Base-by-base conservation (phyloP, 495 filamentous ascomycete genomes). In the Xeromyces bisporus region DNA sequence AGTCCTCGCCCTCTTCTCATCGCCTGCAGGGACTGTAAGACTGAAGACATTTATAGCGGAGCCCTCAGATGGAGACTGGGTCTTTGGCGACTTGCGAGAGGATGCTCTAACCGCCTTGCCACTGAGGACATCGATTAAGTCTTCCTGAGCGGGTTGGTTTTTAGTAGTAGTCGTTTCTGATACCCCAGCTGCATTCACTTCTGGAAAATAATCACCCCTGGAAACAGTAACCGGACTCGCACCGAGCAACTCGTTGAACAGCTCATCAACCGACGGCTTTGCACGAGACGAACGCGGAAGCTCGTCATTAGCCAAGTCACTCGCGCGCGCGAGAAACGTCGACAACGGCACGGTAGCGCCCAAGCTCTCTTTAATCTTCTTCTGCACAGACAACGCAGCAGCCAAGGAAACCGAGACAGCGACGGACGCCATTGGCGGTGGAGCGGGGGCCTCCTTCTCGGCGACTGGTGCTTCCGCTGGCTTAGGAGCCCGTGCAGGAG, bases 241-340 rank as follows among this genome's bases (percentile, higher is more conserved):
- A 14, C 87, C 87, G 7, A 97, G 67, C 10, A 97, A 58, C 45
- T 86, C 71, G 44, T 93, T 70, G 53, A 96, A 94, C 5, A 97
- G 66, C 40, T 93, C 83, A 43, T 89, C 73, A 4, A 75, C 58
- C 1, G 77, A 73, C 14, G 75, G 74, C 39, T 71, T 64, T 18
- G 62, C 55, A 34, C 47, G 58, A 29, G 67, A 53, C 2, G 74
- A 64, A 9, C 67, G 61, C 5, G 91, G 91, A 2, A 94, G 67
- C 18, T 77, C 67, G 26, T 86, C 74, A 52, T 94, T 96, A 10
- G 89, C 89, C 23, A 89, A 44, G 33, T 84, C 74, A 3, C 77
- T 67, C 18, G 89, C 89, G 20, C 84, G 72, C 28, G 72, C 66
- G 41, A 97, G 70, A 59, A 94, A 93, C 1, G 78, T 82, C 3